phyloP scores from a whole-genome alignment of 2,329 filamentous ascomycete genomes.

The Epichloe bromicola region DNA sequence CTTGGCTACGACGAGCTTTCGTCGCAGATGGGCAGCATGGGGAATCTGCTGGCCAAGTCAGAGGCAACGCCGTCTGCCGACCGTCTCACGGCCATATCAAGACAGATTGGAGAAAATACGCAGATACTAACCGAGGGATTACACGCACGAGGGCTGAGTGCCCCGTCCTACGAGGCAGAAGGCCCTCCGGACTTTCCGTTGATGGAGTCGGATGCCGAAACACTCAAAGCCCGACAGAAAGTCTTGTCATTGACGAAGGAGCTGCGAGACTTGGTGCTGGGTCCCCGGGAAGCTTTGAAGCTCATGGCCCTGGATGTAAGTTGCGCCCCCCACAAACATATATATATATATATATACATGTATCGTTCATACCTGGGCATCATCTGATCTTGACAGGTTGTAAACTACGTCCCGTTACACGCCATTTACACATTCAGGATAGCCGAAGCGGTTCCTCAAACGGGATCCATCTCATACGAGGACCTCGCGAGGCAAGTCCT shows the following conservation, averaged over 20 bases:
- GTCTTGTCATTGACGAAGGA: constrained; percentile 12
- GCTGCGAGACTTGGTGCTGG: constrained; percentile 11
- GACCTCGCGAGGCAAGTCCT: constrained; percentile 16
- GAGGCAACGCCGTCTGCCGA: constrained; percentile 5
- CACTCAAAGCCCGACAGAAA: constrained; percentile 7
- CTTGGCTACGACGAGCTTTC: no score
- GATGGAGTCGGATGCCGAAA: constrained; percentile 3
- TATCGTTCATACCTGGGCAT: no score
- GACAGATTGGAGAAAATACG: constrained; percentile 11
- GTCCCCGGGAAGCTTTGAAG: constrained; percentile 12
- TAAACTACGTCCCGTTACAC: constrained; percentile 17
- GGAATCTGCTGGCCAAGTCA: neutral
- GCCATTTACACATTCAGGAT: constrained; percentile 19
- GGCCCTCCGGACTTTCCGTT: constrained; percentile 12
- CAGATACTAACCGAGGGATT: constrained; percentile 8
- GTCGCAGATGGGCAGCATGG: neutral
- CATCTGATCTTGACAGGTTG: constrained; percentile 6
- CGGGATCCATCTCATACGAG: constrained; percentile 15
- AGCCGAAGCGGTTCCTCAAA: constrained; percentile 16
- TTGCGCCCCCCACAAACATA: neutral
- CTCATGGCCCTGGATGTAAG: constrained; percentile 17
- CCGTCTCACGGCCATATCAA: constrained; percentile 8
- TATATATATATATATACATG: no score
- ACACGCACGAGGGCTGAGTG: constrained; percentile 9
- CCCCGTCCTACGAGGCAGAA: constrained; percentile 9